These are phyloP conservation scores for Sporisorium sorghi DNA, from an alignment of 1,284 basidiomycete genomes.

Conservation along the genomic window DNA sequence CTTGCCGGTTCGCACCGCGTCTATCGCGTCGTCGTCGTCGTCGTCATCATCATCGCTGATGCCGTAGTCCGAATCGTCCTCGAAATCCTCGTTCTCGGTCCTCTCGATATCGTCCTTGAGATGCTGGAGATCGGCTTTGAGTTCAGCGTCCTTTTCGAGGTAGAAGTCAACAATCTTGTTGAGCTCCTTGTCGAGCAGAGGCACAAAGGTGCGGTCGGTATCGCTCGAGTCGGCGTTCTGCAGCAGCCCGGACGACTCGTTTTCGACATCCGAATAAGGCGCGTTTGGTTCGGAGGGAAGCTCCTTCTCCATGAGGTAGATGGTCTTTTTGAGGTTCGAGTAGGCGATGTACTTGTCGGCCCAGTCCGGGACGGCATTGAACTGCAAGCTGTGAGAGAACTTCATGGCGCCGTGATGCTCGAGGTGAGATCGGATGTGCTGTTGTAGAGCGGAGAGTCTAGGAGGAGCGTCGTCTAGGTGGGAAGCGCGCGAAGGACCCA, in stretches of 20 bases:
- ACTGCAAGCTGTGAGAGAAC: conserved; percentile 80
- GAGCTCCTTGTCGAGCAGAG: conserved; percentile 83
- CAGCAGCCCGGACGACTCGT: conserved; percentile 60
- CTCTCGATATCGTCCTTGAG: conserved; percentile 58
- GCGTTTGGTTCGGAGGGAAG: conserved; percentile 40
- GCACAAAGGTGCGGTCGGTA: conserved; percentile 61
- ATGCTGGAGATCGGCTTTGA: conserved; percentile 47
- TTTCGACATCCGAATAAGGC: conserved; percentile 53
- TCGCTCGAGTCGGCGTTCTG: conserved; percentile 46
- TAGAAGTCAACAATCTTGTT: conserved; percentile 87
- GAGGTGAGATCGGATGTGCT: conserved; percentile 20
- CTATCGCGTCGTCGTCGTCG: conserved; percentile 70
- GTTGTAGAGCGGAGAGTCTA: conserved; percentile 17
- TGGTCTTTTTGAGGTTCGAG: conserved; percentile 68
- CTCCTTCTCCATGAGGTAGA: conserved; percentile 67
- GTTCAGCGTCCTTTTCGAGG: conserved; percentile 74
- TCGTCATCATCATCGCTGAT: conserved; percentile 74
- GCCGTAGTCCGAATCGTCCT: conserved; percentile 76
- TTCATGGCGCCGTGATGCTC: conserved; percentile 39
- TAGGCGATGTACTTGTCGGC: conserved; percentile 85
- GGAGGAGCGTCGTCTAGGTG: conserved; percentile 3
- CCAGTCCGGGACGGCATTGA: conserved; percentile 95
- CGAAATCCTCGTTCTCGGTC: conserved; percentile 67
- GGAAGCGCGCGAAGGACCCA: conserved; percentile 21
- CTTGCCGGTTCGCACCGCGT: conserved; percentile 51